Base-by-base conservation (phyloP, 1,284 basidiomycete genomes). In the Papiliotrema laurentii region DNA sequence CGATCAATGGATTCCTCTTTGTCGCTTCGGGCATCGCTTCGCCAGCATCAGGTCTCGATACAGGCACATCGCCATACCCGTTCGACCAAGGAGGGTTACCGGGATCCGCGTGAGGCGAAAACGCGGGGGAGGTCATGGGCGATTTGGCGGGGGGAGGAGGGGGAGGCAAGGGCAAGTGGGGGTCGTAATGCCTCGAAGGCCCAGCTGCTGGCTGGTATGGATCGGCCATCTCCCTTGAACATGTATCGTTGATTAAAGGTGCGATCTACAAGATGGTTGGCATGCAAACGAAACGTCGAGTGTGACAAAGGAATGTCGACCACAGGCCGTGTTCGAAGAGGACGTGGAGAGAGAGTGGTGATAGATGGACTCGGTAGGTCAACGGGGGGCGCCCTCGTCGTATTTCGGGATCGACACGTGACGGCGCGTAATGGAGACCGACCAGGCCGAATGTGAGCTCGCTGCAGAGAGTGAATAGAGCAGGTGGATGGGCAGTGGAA, bases 1-100 rank as follows among this genome's bases (percentile, higher is more conserved):
- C 94, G 13, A 82, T 80, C 52, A 98, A 79, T 24, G 91, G 92
- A 68, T 94, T 97, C 37, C 68, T 51, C 50, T 55, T 61, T n/a
- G 50, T 53, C 31, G 42, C 47, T 22, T 52, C 53, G n/a, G 28
- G 28, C 28, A 24, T 47, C 16, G 51, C 54, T 26, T 55, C 50
- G 16, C 28, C 35, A 27, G 35, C 9, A n/a, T 19, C 30, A 4
- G 26, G 9, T n/a, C 22, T 13, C 11, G 45, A 18, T 18, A 25
- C 25, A 24, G 36, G 11, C 11, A 22, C 22, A 28, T 24, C 19
- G 10, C 19, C 6, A 19, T 33, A 22, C 3, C 14, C 45, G 24
- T 40, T 53, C 47, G 7, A 30, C 13, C 30, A 24, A 21, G 16
- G 38, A 10, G 46, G 51, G 53, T 39, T 31, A 9, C 43, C 47